phyloP scores from a whole-genome alignment of 148 eudicot species.

The Persicaria tinctoria region DNA sequence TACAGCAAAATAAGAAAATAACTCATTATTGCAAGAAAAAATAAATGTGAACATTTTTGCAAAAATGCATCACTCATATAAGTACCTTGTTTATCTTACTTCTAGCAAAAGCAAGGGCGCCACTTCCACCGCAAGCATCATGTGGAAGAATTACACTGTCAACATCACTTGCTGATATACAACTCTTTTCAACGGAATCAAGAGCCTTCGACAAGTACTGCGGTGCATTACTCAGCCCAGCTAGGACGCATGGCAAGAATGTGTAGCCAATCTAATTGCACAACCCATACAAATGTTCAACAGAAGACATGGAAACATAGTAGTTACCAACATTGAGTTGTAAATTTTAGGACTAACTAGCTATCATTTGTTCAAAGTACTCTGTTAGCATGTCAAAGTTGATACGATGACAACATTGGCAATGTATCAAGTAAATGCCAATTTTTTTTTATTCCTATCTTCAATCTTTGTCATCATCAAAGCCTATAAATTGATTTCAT shows the following conservation, averaged over 20 bases:
- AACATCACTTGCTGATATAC: conserved; percentile 72
- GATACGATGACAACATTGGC: neutral
- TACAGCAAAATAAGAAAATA: neutral
- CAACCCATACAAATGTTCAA: neutral
- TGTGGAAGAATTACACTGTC: conserved; percentile 83
- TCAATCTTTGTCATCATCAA: neutral
- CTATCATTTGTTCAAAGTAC: neutral
- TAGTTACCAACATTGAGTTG: neutral
- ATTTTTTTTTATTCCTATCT: neutral
- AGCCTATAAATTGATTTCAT: neutral
- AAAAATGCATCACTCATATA: neutral
- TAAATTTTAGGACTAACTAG: neutral
- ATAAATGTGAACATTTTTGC: neutral
- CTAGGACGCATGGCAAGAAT: conserved; percentile 91
- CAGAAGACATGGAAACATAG: neutral
- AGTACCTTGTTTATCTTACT: conserved; percentile 48
- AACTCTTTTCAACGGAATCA: conserved; percentile 27
- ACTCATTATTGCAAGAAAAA: neutral
- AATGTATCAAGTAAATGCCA: neutral
- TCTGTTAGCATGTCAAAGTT: neutral
- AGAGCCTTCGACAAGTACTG: conserved; percentile 48
- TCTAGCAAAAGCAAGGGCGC: conserved; percentile 65
- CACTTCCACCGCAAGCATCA: conserved; percentile 81
- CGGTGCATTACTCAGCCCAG: conserved; percentile 92
- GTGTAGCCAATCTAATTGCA: conserved; percentile 74